phyloP scores from a whole-genome alignment of 805 yeast genomes.

The Lachancea meyersii region DNA sequence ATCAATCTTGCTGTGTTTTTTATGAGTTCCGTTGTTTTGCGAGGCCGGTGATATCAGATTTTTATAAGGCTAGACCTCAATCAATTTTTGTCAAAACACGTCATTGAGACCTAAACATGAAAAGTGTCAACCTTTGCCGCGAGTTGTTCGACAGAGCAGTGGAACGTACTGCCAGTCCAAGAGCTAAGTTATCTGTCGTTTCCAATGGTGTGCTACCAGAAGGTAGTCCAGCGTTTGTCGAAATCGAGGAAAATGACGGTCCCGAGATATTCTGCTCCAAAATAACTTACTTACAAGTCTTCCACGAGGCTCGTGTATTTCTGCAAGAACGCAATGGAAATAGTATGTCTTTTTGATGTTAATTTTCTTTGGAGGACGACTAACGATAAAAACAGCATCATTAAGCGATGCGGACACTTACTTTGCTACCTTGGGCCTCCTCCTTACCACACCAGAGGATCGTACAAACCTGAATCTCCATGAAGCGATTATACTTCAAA shows the following conservation, averaged over 20 bases:
- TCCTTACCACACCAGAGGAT: conserved; percentile 35
- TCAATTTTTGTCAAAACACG: no score
- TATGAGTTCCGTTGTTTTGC: no score
- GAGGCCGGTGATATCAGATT: no score
- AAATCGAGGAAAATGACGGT: conserved; percentile 5
- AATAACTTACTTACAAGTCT: conserved; percentile 24
- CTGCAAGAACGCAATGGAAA: conserved; percentile 9
- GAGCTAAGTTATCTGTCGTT: conserved; percentile 15
- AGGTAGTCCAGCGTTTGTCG: not conserved
- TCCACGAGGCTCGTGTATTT: conserved; percentile 30
- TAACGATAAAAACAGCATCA: not conserved
- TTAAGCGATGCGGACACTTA: conserved; percentile 11
- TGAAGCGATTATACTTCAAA: conserved; percentile 7
- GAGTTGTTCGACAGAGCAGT: conserved; percentile 12
- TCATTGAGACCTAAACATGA: conserved; percentile 1
- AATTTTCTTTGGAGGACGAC: not conserved
- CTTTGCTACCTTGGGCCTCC: conserved; percentile 30
- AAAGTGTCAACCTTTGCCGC: conserved; percentile 9
- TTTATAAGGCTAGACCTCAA: no score
- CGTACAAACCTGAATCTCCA: conserved; percentile 31
- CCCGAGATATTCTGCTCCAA: conserved; percentile 35
- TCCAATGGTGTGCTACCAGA: conserved; percentile 12
- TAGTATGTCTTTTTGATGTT: conserved; percentile 6
- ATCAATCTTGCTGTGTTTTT: no score
- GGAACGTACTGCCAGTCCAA: not conserved